phyloP scores from a whole-genome alignment of 2,329 filamentous ascomycete genomes.

The Neonectria magnoliae region DNA sequence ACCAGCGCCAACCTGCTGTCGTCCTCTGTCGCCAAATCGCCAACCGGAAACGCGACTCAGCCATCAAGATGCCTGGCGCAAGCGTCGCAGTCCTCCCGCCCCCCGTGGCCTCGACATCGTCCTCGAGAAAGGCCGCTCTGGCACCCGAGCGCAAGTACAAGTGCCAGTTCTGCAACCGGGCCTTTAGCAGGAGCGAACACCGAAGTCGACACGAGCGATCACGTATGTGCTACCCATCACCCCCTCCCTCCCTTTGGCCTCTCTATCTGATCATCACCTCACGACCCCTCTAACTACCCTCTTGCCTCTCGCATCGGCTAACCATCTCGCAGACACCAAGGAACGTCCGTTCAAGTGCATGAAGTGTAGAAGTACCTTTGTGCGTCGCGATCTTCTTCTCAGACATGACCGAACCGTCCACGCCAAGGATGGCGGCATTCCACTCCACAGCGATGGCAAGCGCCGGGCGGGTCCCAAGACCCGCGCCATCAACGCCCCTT shows the following conservation, averaged over 20 bases:
- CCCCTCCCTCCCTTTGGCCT: conserved; percentile 20
- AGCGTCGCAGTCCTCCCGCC: conserved; percentile 72
- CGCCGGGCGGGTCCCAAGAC: conserved; percentile 79
- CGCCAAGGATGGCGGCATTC: conserved; percentile 95
- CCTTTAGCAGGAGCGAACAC: conserved; percentile 97
- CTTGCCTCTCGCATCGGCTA: conserved; percentile 35
- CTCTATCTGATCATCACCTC: conserved; percentile 20
- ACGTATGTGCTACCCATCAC: conserved; percentile 74
- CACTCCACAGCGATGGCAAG: conserved; percentile 94
- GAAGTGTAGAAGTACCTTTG: conserved; percentile 98
- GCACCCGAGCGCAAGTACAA: conserved; percentile 99
- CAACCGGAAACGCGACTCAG: conserved; percentile 46
- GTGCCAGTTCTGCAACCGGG: conserved; percentile 97
- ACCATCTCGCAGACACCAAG: conserved; percentile 81
- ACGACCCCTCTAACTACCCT: conserved; percentile 18
- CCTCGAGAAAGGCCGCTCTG: conserved; percentile 78
- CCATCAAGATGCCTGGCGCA: conserved; percentile 74
- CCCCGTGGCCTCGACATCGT: conserved; percentile 73
- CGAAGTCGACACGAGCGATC: conserved; percentile 96
- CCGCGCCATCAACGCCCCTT: conserved; percentile 68
- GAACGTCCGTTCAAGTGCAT: conserved; percentile 98
- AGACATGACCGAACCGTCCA: conserved; percentile 98
- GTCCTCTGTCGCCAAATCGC: conserved; percentile 36
- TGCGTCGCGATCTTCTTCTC: conserved; percentile 93
- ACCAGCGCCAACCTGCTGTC: conserved; percentile 40